Conservation (phyloP, 1,284 basidiomycete genomes). For the Pholiota adiposa region DNA sequence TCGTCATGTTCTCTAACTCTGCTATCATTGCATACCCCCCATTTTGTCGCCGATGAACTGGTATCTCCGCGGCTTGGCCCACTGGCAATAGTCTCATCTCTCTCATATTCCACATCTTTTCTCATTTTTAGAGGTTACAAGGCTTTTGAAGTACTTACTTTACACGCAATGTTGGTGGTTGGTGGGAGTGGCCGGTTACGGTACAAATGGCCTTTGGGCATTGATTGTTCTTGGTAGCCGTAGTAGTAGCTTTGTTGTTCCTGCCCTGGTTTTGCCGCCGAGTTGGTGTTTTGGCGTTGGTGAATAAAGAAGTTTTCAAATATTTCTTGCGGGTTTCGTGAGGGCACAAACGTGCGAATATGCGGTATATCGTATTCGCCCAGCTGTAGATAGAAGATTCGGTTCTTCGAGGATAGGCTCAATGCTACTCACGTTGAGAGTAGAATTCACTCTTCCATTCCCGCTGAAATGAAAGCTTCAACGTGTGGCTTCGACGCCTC, state of each 20-base stretch:
- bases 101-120: background rate
- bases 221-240: background rate
- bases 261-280: background rate
- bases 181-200: background rate
- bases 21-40: background rate
- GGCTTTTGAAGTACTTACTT: background rate
- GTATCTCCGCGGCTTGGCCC: background rate
- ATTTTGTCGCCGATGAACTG: background rate
- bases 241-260: background rate
- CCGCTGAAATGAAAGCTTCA: too few relatives aligned
- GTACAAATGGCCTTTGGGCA: background rate
- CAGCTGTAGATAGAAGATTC: too few relatives aligned
- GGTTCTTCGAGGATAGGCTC: too few relatives aligned
- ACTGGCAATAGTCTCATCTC: too few relatives aligned
- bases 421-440: too few relatives aligned
- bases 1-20: background rate
- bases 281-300: background rate
- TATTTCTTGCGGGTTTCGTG: too few relatives aligned
- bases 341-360: too few relatives aligned
- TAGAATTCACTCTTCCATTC: too few relatives aligned
- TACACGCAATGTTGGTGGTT: background rate
- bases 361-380: too few relatives aligned
- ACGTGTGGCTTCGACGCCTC: background rate
- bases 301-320: background rate
- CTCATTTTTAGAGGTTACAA: background rate